Evolutionary conservation across 192 early-diverging fungal genomes (phyloP).

Genomic region (Haplosporangium gracile): DNA sequence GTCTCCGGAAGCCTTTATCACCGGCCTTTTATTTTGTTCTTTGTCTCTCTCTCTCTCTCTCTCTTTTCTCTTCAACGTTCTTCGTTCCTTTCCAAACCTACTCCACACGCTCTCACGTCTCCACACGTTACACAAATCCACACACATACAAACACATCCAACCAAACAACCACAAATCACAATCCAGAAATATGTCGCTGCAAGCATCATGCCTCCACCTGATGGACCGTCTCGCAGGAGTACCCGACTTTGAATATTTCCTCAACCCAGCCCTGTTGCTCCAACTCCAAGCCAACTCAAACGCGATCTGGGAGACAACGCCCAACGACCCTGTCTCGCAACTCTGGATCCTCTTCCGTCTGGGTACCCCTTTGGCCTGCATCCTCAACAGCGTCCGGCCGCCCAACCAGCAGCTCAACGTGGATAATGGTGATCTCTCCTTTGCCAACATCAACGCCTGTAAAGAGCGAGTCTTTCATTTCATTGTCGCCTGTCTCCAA

Average conservation of each 20-base stretch:
- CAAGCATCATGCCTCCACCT: conserved; percentile 80
- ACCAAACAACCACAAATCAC: background rate
- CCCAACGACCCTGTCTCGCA: conserved; percentile 75
- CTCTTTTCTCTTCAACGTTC: background rate
- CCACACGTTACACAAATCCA: background rate
- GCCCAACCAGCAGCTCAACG: conserved; percentile 68
- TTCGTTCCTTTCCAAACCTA: background rate
- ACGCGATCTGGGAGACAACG: conserved; percentile 10
- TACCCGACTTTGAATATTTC: conserved; percentile 79
- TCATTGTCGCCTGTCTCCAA: conserved; percentile 86
- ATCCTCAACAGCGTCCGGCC: conserved; percentile 76
- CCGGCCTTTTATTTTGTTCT: background rate
- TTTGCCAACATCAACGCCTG: conserved; percentile 71
- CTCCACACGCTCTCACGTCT: background rate
- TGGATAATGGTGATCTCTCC: conserved; percentile 59
- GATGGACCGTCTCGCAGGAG: conserved; percentile 76
- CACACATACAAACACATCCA: background rate
- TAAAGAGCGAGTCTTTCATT: conserved; percentile 89
- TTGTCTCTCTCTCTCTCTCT: background rate
- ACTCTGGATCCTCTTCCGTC: conserved; percentile 79
- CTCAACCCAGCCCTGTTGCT: conserved; percentile 61
- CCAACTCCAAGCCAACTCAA: conserved; percentile 49
- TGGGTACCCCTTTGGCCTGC: conserved; percentile 75
- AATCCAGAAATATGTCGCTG: conserved; percentile 58
- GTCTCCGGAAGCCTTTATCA: background rate